A percentile compares a stretch with the other conserved stretches of the same genome.
These are phyloP conservation scores for Stachybotrys chartarum DNA, from an alignment of 2,329 filamentous ascomycete genomes.

Conservation along the genomic window DNA sequence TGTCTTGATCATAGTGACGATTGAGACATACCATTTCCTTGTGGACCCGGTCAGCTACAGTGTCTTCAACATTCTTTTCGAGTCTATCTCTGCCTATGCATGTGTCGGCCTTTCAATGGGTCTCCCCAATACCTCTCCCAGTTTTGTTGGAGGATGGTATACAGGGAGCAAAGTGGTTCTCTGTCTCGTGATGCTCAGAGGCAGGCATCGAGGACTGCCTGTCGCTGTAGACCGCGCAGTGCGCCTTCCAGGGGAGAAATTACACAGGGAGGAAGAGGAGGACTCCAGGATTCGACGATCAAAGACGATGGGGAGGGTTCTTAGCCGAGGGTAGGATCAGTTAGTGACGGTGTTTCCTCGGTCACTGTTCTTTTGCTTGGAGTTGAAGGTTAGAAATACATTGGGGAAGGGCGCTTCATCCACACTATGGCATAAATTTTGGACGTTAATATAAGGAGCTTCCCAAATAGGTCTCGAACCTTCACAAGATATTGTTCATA, in stretches of 20 bases:
- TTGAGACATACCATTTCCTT: constrained; percentile 50
- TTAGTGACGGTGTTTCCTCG: no score
- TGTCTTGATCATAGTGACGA: constrained; percentile 51
- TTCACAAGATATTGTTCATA: no score
- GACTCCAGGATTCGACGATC: constrained; percentile 18
- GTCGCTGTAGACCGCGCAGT: constrained; percentile 49
- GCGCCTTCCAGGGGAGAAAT: constrained; percentile 28
- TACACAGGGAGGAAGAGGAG: constrained; percentile 22
- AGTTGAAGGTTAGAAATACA: background rate
- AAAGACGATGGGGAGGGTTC: constrained; percentile 17
- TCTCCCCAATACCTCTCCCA: constrained; percentile 44
- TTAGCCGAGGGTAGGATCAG: constrained; percentile 11
- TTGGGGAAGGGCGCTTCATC: background rate
- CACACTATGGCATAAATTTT: no score
- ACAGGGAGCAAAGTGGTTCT: constrained; percentile 50
- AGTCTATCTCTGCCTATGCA: constrained; percentile 51
- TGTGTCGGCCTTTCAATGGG: constrained; percentile 56
- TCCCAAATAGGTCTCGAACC: no score
- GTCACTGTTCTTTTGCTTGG: background rate
- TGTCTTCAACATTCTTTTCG: constrained; percentile 54
- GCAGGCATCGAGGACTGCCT: constrained; percentile 48
- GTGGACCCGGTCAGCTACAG: constrained; percentile 44
- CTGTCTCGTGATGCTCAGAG: constrained; percentile 49
- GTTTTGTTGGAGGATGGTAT: constrained; percentile 48
- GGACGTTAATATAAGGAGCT: no score